These are phyloP conservation scores for Apiospora aurea DNA, from an alignment of 2,329 filamentous ascomycete species.

Conservation along the genomic window DNA sequence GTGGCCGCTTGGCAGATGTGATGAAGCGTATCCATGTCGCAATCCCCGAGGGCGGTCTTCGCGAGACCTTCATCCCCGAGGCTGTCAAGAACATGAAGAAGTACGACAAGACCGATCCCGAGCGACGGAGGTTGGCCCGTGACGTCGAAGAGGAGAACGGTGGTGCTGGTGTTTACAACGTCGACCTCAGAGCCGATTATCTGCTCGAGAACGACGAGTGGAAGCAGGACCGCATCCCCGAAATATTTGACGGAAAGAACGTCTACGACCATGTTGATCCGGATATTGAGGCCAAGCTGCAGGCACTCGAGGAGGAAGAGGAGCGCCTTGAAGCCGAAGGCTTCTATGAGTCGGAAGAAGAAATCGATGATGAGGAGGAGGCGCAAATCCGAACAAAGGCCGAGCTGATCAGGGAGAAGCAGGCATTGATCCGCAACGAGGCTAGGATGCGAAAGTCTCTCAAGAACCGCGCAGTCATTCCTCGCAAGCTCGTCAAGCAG, in stretches of 20 bases:
- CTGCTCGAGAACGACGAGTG: slow-evolving; percentile 86
- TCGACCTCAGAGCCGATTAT: slow-evolving; percentile 90
- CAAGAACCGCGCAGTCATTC: slow-evolving; percentile 96
- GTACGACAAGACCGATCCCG: slow-evolving; percentile 90
- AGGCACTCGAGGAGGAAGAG: slow-evolving; percentile 92
- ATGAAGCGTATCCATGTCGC: slow-evolving; percentile 96
- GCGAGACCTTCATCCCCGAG: slow-evolving; percentile 89
- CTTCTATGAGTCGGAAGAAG: slow-evolving; percentile 86
- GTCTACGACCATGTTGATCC: slow-evolving; percentile 97
- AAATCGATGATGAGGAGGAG: slow-evolving; percentile 87
- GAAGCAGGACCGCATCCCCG: slow-evolving; percentile 96
- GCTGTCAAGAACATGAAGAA: slow-evolving; percentile 81
- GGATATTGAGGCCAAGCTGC: slow-evolving; percentile 92
- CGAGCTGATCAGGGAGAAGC: slow-evolving; percentile 94
- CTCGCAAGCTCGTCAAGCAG: slow-evolving; percentile 81
- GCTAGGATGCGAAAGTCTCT: slow-evolving; percentile 94
- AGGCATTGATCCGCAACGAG: slow-evolving; percentile 89
- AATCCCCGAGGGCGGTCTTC: slow-evolving; percentile 83
- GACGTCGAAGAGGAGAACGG: slow-evolving; percentile 93
- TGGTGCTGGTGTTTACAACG: slow-evolving; percentile 93
- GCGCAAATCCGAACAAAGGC: slow-evolving; percentile 90
- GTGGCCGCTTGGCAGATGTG: slow-evolving; percentile 86
- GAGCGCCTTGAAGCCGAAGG: slow-evolving; percentile 90
- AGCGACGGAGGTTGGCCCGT: slow-evolving; percentile 79
- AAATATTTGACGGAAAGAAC: slow-evolving; percentile 94